Base-by-base conservation (phyloP, 495 filamentous ascomycete genomes). In the Penicillium cataractarum region DNA sequence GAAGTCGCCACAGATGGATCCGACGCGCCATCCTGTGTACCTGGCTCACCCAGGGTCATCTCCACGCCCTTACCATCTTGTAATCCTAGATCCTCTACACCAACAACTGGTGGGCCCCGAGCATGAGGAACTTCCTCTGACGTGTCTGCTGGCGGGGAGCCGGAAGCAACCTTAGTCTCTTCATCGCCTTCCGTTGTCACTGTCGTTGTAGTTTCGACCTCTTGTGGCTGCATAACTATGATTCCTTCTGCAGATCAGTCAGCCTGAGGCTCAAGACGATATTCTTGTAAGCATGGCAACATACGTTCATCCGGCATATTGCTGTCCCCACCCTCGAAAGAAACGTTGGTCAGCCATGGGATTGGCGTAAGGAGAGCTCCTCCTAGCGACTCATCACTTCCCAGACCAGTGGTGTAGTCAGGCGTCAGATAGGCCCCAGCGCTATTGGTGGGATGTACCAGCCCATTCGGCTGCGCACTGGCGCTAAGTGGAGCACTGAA, bases 291-390 rank as follows among this genome's bases (percentile, higher is more conserved):
- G 10, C 5, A 31, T 12, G 7, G 0, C 83, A 87, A 63, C 42
- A 29, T 72, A 74, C 74, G 68, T 52, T 74, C 63, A 55, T 56
- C 64, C 37, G 72, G 35, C 33, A 55, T 55, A 24, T 56, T 67
- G 15, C 53, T 61, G 21, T 66, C 57, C 8, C 69, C 77, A n/a
- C 65, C 71, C 6, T 71, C 70, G 37, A 69, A 70, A 8, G 77
- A 76, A 57, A 73, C 60, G 68, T 76, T 77, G 19, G 65, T 78
- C 8, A 97, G 77, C 95, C 95, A 98, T 0, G 93, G 91, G 49
- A 99, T 99, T 0, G 94, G 94, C 0, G 95, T 97, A 26, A 99
- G 82, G 37, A 97, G 83, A 0, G 96, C 95, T 10, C 95, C 95
- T 40, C 95, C 94, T 7, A 99, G 79, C 19, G 87, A 90, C 67